Base-by-base conservation (phyloP, 805 yeast species). In the Candida qinlingensis region DNA sequence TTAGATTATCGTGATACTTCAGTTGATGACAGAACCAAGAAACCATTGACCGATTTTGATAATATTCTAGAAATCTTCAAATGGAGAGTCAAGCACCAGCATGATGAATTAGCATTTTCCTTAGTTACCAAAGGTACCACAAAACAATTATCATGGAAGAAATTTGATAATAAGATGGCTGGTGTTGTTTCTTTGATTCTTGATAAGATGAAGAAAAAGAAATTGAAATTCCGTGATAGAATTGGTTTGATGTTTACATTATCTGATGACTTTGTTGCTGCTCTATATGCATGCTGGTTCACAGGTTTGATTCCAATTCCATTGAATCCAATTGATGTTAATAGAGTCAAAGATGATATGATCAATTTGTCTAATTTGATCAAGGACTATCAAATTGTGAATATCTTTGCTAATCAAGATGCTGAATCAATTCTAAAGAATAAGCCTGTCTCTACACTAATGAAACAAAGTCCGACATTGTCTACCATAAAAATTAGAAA, bases 181-280 rank as follows among this genome's bases (percentile, higher is more conserved):
- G 84, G 96, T 0, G 85, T 87, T 30, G 80, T 91, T 45, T 71
- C 77, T 6, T 81, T 85, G 60, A 75, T 94, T 46, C 71, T 83
- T 36, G 87, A 81, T 35, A 91, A 88, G 63, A 71, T 83, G 35
- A 85, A 78, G 40, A 91, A 87, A 65, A 76, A 80, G 1, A 70
- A 75, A 3, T 62, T 88, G 41, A 74, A 69, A 46, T 73, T 86
- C 3, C 96, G 96, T 0, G 87, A 85, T 46, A 71, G 75, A 53
- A 92, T 89, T 4, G 74, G 90, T 4, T 69, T 94, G 58, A 83
- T 90, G 83, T 90, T 88, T 62, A 85, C 96, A 0, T 77, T 92
- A 41, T 81, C 90, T 1, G 96, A 91, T 49, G 98, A 94, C 52
- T 92, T 80, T 60, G 79, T 85, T 5, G 80, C 88, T 30, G 88